phyloP scores from a whole-genome alignment of 169 alveolate species.

The Plasmodium malariae region DNA sequence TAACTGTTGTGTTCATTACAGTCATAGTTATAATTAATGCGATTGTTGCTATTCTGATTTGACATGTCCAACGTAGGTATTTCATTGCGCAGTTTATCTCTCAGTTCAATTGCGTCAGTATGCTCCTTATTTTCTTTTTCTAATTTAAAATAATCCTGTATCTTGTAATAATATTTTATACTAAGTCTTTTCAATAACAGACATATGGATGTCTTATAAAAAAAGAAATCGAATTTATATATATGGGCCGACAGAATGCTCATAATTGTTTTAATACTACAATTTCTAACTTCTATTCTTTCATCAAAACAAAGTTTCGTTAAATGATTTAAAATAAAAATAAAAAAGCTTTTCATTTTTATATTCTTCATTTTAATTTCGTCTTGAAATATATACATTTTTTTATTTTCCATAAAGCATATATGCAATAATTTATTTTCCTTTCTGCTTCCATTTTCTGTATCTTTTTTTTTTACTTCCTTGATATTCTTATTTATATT shows the following conservation, averaged over 20 bases:
- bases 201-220: conserved; percentile 74
- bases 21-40: too few species aligned
- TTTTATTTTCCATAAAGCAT: conserved; percentile 44
- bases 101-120: neutral
- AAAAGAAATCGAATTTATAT: conserved; percentile 56
- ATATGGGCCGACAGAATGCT: conserved; percentile 70
- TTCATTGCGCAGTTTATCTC: neutral
- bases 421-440: conserved; percentile 23
- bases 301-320: conserved; percentile 74
- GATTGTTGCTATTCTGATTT: too few species aligned
- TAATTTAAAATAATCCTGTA: conserved; percentile 40
- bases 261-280: conserved; percentile 76
- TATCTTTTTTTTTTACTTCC: neutral
- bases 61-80: too few species aligned
- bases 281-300: conserved; percentile 74
- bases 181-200: conserved; percentile 35
- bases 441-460: neutral
- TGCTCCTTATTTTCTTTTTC: conserved; percentile 14
- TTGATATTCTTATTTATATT: neutral
- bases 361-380: conserved; percentile 71
- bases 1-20: too few species aligned
- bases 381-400: conserved; percentile 53
- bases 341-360: conserved; percentile 71
- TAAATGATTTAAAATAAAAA: conserved; percentile 65
- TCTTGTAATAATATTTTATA: conserved; percentile 29